Evolutionary conservation across 1,284 basidiomycete species (phyloP), one percentile per base, ranked within the genome.

Genomic region (Trichosporon coremiiforme): DNA sequence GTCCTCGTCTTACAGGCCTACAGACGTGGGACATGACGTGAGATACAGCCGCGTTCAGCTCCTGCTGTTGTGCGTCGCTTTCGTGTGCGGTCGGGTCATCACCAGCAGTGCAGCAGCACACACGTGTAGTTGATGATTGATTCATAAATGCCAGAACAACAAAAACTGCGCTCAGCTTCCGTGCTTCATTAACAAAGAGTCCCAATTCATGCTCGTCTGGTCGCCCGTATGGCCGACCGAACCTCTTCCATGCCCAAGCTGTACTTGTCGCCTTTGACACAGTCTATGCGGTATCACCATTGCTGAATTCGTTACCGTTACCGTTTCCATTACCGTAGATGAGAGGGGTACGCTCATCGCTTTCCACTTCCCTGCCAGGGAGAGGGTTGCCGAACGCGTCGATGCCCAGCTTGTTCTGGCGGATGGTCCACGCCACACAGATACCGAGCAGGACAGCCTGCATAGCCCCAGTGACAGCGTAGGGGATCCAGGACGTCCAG

Each of bases 341-440:
- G 17, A 71, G 67, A 31, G 68, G 55, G 1, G 66, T 65, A 1
- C 35, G 31, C 38, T 71, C 68, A 29, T 69, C 33, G 66, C 41
- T 22, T 36, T 12, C n/a, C 36, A 2, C 29, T 25, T 25, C 25
- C 0, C 63, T 31, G 7, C 66, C 62, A 1, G 53, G 45, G n/a
- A 92, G 79, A 0, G 90, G 88, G 45, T 88, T 85, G 0, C 97
- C 96, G 78, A 96, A 99, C 83, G 98, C 96, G 80, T 99, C 94
- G 67, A 98, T 88, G n/a, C 89, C 89, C 4, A 93, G 86, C 25
- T 85, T 84, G 64, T 83, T 86, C 80, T 98, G 95, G 31, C 92
- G 88, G 33, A 87, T 73, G 79, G 90, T 93, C 91, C 93, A 95
- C 10, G 85, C 73, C 17, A 94, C 80, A 76, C 94, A 95, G 88